A percentile compares a stretch with the other conserved stretches of the same genome.
These are phyloP conservation scores for Cercospora sojina DNA, from an alignment of 2,329 filamentous ascomycete genomes.

Conservation along the genomic window DNA sequence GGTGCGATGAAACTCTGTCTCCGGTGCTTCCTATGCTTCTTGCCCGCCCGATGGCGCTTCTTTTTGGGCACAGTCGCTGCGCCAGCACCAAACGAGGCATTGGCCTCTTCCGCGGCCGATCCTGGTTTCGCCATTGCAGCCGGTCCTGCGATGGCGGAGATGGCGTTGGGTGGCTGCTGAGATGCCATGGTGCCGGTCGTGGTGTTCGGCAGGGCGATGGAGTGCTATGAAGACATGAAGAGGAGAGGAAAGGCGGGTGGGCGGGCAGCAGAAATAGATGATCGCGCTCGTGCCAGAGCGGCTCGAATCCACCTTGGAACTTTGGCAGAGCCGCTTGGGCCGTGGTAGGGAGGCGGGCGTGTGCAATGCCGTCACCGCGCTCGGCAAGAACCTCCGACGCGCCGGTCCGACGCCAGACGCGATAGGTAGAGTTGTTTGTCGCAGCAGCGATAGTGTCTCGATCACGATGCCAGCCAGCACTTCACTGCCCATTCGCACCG, in stretches of 20 bases:
- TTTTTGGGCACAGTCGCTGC: constrained; percentile 21
- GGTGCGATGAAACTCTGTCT: constrained; percentile 76
- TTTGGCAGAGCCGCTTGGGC: constrained; percentile 5
- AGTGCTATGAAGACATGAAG: constrained; percentile 3
- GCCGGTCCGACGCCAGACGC: not conserved
- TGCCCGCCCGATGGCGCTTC: constrained; percentile 47
- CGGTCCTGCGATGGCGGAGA: constrained; percentile 15
- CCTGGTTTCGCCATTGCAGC: constrained; percentile 20
- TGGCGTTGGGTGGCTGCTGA: constrained; percentile 2
- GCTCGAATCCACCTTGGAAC: constrained; percentile 2
- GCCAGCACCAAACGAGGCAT: constrained; percentile 5
- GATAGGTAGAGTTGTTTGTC: not conserved
- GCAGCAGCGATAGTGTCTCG: not conserved
- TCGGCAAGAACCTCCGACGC: not conserved
- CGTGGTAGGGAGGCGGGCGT: too few species aligned
- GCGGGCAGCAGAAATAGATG: not conserved
- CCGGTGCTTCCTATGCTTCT: constrained; percentile 62
- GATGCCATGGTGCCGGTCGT: constrained; percentile 5
- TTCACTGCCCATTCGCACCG: not conserved
- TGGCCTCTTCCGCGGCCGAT: not conserved
- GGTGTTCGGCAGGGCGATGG: not conserved
- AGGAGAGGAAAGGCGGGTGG: not conserved
- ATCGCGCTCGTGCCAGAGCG: not conserved
- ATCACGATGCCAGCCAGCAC: not conserved
- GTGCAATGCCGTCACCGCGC: not conserved